These are phyloP conservation scores for Quercus tomentella DNA, from an alignment of 331 rosid species.

Conservation along the genomic window DNA sequence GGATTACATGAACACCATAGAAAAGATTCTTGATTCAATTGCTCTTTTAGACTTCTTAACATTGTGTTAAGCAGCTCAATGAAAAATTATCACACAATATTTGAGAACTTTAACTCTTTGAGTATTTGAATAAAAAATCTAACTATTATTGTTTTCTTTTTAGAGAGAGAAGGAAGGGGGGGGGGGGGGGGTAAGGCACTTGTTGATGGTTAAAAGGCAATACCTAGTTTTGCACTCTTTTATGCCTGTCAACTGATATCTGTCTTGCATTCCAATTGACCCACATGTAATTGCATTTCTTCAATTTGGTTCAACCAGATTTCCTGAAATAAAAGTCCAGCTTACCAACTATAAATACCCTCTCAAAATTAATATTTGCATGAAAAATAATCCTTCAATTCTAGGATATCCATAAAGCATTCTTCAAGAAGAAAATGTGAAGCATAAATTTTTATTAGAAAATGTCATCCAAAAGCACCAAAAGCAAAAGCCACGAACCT, in stretches of 20 bases:
- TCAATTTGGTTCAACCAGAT: neutral
- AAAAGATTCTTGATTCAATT: too few species aligned
- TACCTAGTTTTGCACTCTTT: neutral
- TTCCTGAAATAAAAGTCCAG: neutral
- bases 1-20: too few species aligned
- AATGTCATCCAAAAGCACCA: neutral
- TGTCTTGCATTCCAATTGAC: neutral
- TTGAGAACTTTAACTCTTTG: too few species aligned
- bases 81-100: too few species aligned
- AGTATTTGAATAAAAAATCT: too few species aligned
- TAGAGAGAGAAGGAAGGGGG: too few species aligned
- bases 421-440: neutral
- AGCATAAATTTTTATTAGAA: neutral
- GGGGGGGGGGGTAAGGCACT: too few species aligned
- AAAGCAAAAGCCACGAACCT: neutral
- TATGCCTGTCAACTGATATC: neutral
- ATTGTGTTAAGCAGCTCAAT: too few species aligned
- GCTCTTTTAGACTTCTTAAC: too few species aligned
- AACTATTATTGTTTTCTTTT: too few species aligned
- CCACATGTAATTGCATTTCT: neutral
- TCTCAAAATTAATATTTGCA: neutral
- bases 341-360: neutral
- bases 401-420: neutral
- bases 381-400: neutral
- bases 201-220: too few species aligned